Percentiles rank a stretch among this genome's conserved stretches.
Conservation (phyloP, 306 rosid species). For the Quercus robur region DNA sequence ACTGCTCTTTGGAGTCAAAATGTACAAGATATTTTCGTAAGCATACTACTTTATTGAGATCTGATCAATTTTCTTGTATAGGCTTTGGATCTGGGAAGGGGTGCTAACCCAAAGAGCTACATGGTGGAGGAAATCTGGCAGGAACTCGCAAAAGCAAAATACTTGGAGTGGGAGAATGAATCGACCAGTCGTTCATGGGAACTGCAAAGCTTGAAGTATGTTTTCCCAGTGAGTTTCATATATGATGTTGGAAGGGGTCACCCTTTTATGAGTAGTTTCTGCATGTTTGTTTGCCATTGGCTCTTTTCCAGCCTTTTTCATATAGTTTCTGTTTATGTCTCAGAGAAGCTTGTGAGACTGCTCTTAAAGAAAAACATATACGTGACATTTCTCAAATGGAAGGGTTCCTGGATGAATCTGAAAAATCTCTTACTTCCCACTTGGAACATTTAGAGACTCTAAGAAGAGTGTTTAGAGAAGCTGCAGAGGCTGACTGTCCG, state of each 20-base stretch:
- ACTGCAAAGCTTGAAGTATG: slow-evolving; percentile 65
- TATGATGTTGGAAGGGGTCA: neutral
- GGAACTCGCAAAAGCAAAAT: slow-evolving; percentile 87
- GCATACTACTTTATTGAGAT: neutral
- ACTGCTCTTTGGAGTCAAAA: neutral
- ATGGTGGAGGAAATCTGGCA: slow-evolving; percentile 94
- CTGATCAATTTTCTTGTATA: slow-evolving; percentile 17
- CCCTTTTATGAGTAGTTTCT: neutral
- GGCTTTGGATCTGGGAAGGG: slow-evolving; percentile 98
- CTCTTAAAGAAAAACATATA: slow-evolving; percentile 36
- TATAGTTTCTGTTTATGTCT: slow-evolving; percentile 3
- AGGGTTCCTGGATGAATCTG: slow-evolving; percentile 61
- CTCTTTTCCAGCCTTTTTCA: neutral
- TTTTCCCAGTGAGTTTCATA: slow-evolving; percentile 10
- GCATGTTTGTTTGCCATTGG: neutral
- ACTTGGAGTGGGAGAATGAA: slow-evolving; percentile 72
- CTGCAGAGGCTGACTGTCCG: slow-evolving; percentile 57
- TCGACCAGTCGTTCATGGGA: slow-evolving; percentile 75
- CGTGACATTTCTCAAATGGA: slow-evolving; percentile 36
- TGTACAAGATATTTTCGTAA: neutral
- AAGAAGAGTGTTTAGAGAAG: slow-evolving; percentile 53
- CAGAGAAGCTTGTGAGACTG: slow-evolving; percentile 54
- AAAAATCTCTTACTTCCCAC: slow-evolving; percentile 36
- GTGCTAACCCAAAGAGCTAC: slow-evolving; percentile 69
- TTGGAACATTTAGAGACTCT: slow-evolving; percentile 49